A percentile compares a stretch with the other conserved stretches of the same genome.
These are phyloP conservation scores for Pelomyxa schiedti DNA, from an alignment of 78 protist species.

Conservation along the genomic window DNA sequence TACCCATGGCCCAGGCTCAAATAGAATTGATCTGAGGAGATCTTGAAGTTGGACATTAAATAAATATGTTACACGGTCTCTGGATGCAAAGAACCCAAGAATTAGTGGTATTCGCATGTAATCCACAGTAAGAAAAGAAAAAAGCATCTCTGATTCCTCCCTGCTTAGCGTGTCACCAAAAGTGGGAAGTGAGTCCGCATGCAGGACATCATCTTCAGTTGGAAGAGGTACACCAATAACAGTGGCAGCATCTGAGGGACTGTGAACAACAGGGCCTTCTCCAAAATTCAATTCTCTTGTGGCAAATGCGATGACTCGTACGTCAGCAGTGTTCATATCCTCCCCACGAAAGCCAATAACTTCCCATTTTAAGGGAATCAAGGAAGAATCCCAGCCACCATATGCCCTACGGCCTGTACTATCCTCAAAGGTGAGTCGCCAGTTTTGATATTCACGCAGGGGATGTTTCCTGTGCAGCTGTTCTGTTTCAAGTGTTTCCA, in stretches of 20 bases:
- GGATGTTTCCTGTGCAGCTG: conserved; percentile 1
- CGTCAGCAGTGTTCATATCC: conserved; percentile 14
- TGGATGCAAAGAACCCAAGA: conserved; percentile 37
- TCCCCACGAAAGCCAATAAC: not conserved
- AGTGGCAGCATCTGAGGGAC: conserved; percentile 5
- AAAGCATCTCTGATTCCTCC: conserved; percentile 24
- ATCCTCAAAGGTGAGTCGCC: conserved; percentile 8
- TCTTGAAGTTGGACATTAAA: conserved; percentile 1
- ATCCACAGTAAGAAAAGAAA: conserved; percentile 27
- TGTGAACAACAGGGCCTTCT: conserved; percentile 15
- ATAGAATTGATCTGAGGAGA: conserved; percentile 13
- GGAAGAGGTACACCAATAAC: not conserved
- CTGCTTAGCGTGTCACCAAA: conserved; percentile 11
- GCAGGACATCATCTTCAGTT: conserved; percentile 22
- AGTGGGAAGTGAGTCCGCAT: conserved; percentile 5
- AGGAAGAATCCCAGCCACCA: not conserved
- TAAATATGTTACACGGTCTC: conserved; percentile 14
- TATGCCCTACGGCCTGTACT: not conserved
- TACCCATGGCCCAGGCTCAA: conserved; percentile 28
- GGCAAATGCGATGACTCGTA: conserved; percentile 1
- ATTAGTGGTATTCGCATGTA: conserved; percentile 53
- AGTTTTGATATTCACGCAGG: not conserved
- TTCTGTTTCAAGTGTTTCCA: conserved; percentile 10
- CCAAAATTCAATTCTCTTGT: conserved; percentile 3
- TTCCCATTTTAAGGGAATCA: not conserved